phyloP scores from a whole-genome alignment of 129 eudicot species.

The Chrysanthemum seticuspe region DNA sequence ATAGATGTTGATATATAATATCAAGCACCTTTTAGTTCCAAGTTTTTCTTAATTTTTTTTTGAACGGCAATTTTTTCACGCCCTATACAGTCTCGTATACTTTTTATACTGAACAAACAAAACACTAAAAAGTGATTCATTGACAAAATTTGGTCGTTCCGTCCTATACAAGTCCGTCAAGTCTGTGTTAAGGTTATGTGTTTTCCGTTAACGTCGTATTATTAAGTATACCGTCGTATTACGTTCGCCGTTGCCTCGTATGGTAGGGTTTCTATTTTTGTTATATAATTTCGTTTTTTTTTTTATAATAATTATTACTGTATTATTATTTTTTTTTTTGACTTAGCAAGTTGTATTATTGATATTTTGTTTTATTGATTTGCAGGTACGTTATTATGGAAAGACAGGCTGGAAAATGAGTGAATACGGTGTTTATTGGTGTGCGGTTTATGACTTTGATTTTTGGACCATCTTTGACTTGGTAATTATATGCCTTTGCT shows the following conservation, averaged over 20 bases:
- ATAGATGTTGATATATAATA: conserved; percentile 23
- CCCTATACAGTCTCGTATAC: too few species aligned
- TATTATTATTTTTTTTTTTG: background rate
- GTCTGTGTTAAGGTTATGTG: background rate
- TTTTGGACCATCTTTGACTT: conserved; percentile 29
- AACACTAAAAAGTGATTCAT: too few species aligned
- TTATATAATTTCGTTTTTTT: too few species aligned
- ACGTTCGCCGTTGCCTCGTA: conserved; percentile 15
- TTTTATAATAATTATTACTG: background rate
- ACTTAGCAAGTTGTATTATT: background rate
- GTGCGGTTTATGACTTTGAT: conserved; percentile 33
- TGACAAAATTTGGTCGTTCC: too few species aligned
- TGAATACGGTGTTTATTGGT: conserved; percentile 13
- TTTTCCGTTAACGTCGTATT: conserved; percentile 4
- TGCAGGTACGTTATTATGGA: conserved; percentile 27
- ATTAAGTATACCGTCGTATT: background rate
- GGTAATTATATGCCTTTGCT: background rate
- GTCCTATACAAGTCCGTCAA: background rate
- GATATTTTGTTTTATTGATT: background rate
- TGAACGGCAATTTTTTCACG: too few species aligned
- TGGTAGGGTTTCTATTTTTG: conserved; percentile 9
- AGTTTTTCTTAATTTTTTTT: too few species aligned
- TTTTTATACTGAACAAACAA: too few species aligned
- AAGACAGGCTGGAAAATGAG: conserved; percentile 35
- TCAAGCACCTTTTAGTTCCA: background rate